These are phyloP conservation scores for Pseudocercospora pini-densiflorae DNA, from an alignment of 2,329 filamentous ascomycete species.

Conservation along the genomic window DNA sequence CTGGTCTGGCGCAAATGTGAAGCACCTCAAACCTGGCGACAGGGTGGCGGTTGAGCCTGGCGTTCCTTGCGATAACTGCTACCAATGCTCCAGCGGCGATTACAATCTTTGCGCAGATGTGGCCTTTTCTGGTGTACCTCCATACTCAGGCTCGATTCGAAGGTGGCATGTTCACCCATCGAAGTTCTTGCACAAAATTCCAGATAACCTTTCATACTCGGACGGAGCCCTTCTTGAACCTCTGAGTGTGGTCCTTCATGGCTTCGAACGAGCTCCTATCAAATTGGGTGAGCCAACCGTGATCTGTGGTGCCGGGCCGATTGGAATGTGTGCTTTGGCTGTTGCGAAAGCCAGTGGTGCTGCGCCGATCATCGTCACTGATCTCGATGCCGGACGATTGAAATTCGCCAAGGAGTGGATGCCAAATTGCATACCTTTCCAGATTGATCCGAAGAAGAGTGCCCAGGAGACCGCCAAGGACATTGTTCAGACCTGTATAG, in stretches of 20 bases:
- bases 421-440: slow-evolving; percentile 34
- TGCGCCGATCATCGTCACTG: slow-evolving; percentile 77
- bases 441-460: slow-evolving; percentile 30
- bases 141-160: slow-evolving; percentile 83
- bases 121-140: slow-evolving; percentile 87
- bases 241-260: slow-evolving; percentile 53
- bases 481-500: slow-evolving; percentile 30
- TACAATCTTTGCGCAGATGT: slow-evolving; percentile 92
- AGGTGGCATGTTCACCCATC: slow-evolving; percentile 81
- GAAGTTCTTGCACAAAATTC: slow-evolving; percentile 91
- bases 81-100: slow-evolving; percentile 73
- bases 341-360: slow-evolving; percentile 68
- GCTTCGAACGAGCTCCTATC: slow-evolving; percentile 44
- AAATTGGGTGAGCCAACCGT: slow-evolving; percentile 47
- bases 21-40: slow-evolving; percentile 63
- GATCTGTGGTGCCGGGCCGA: slow-evolving; percentile 67
- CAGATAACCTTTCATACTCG: slow-evolving; percentile 72
- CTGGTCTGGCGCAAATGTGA: slow-evolving; percentile 62
- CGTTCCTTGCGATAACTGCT: slow-evolving; percentile 64
- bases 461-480: slow-evolving; percentile 33
- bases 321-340: slow-evolving; percentile 63
- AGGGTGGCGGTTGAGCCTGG: slow-evolving; percentile 70
- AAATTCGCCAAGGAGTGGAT: slow-evolving; percentile 76
- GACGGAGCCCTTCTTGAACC: slow-evolving; percentile 87
- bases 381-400: slow-evolving; percentile 79